Evolutionary conservation across 2,329 filamentous ascomycete species (phyloP), one percentile per base, ranked within the genome.

Genomic region (Epichloe amarillans): DNA sequence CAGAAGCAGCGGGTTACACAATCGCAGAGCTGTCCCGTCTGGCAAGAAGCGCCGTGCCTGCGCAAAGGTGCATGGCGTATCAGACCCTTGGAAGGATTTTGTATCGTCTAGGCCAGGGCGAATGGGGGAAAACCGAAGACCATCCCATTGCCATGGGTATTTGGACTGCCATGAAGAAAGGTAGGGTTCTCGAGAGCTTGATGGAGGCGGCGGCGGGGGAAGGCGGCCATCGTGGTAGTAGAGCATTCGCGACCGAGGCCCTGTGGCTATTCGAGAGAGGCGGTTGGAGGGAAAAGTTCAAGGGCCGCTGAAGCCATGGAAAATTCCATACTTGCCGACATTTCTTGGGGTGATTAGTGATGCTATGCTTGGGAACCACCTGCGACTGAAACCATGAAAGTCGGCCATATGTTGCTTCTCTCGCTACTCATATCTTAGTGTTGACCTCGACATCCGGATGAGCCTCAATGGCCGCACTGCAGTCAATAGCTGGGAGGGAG

Each of bases 1-100:
- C 93, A 15, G 88, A 95, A 66, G 88, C 90, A 1, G 93, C 93
- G 0, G 93, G 93, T 0, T 98, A 98, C 67, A 97, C 93, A 0
- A 79, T 98, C 33, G 80, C 82, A 0, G 93, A 98, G 66, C 74
- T 98, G 1, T 83, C 88, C 1, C 80, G 84, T 35, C 75, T 96
- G 2, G 82, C 88, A 4, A 77, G 91, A 36, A 94, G 87, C 50
- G 81, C 83, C 0, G 88, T 95, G 19, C 80, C 93, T 0, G 84
- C 86, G 0, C 93, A 98, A 70, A 73, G 91, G 11, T 96, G 93
- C 61, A 77, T 97, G 54, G 88, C 93, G 0, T 96, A 88, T 66
- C 91, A 95, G 67, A 91, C 90, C 0, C 72, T 97, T 1, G 93
- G 93, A 0, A 76, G 93, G 19, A 78, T 97, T 5, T 66, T 97